phyloP scores from a whole-genome alignment of 495 filamentous ascomycete species.

The Penicillium crystallinum region DNA sequence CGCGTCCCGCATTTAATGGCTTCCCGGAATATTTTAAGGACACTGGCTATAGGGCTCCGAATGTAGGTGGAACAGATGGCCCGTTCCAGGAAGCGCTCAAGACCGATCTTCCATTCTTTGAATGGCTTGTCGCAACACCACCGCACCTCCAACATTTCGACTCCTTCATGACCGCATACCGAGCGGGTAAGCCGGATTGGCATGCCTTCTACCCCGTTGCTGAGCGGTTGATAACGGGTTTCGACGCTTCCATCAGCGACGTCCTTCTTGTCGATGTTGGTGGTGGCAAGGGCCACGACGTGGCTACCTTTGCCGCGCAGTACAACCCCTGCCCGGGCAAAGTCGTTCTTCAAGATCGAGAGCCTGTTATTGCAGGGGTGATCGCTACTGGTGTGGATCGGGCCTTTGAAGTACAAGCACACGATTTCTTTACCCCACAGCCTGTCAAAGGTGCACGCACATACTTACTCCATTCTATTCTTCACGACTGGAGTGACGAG shows the following conservation, averaged over 20 bases:
- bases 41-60: conserved; percentile 24
- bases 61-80: conserved; percentile 16
- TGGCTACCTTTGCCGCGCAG: conserved; percentile 32
- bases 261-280: conserved; percentile 53
- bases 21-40: conserved; percentile 28
- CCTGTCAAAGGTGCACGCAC: conserved; percentile 37
- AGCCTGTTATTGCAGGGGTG: conserved; percentile 35
- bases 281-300: conserved; percentile 46
- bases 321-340: conserved; percentile 29
- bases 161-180: conserved; percentile 40
- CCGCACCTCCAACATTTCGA: conserved; percentile 20
- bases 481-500: conserved; percentile 50
- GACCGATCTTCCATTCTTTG: conserved; percentile 23
- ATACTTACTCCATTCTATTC: conserved; percentile 37
- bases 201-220: conserved; percentile 47
- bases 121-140: conserved; percentile 21
- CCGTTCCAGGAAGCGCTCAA: conserved; percentile 29
- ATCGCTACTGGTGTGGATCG: conserved; percentile 2
- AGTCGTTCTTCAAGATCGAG: conserved; percentile 47
- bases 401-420: conserved; percentile 14
- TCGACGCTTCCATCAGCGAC: conserved; percentile 11
- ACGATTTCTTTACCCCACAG: conserved; percentile 52
- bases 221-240: conserved; percentile 23
- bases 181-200: conserved; percentile 41
- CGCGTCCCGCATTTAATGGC: conserved; percentile 21